Evolutionary conservation across 768 basidiomycete species (phyloP).

Genomic region (Podaxis sp.): DNA sequence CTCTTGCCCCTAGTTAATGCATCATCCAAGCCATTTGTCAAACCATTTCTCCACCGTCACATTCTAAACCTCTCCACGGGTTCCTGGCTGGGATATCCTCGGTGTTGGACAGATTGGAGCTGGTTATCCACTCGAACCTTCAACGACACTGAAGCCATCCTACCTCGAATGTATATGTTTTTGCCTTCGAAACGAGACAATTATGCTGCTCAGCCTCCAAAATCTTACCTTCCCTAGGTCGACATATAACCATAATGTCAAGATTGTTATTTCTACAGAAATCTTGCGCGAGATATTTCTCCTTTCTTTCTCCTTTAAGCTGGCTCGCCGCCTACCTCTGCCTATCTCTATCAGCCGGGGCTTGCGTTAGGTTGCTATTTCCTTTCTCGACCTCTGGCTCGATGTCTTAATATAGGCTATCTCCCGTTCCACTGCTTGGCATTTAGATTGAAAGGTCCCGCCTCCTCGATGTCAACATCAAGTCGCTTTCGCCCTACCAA

Average conservation of each 20-base stretch:
- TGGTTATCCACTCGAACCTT: too few species aligned
- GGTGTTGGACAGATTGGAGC: too few species aligned
- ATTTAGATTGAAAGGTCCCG: neutral
- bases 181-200: neutral
- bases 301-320: neutral
- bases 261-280: neutral
- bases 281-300: neutral
- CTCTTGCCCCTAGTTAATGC: too few species aligned
- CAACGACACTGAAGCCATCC: too few species aligned
- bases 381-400: neutral
- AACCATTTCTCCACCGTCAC: too few species aligned
- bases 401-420: neutral
- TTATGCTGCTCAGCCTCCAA: neutral
- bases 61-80: too few species aligned
- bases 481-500: neutral
- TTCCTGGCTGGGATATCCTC: too few species aligned
- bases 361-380: neutral
- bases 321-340: neutral
- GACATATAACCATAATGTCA: neutral
- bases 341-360: neutral
- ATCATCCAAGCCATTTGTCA: too few species aligned
- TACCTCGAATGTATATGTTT: too few species aligned
- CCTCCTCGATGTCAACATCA: slow-evolving; percentile 15
- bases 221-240: neutral
- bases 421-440: neutral